phyloP scores from a whole-genome alignment of 257 asterid genomes.

The Plantago elongata region DNA sequence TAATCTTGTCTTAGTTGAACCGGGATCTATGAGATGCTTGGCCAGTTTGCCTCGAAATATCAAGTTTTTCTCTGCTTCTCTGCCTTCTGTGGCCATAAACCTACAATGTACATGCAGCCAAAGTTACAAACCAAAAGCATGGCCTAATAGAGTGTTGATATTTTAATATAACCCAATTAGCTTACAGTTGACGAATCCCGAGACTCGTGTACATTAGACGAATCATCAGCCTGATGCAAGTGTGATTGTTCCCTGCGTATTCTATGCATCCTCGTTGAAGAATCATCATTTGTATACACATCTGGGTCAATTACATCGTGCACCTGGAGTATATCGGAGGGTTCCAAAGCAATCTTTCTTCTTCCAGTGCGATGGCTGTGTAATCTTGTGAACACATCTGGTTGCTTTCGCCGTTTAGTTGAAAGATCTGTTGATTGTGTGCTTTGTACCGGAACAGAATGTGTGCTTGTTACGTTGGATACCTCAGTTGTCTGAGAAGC shows the following conservation, averaged over 20 bases:
- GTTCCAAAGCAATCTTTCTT: constrained; percentile 25
- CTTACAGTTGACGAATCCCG: constrained; percentile 45
- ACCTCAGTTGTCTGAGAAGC: constrained; percentile 52
- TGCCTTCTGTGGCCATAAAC: constrained; percentile 25
- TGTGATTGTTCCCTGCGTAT: constrained; percentile 26
- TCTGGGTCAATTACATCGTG: constrained; percentile 27
- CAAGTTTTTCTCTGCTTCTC: constrained; percentile 34
- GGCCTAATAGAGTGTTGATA: background rate
- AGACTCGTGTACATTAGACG: constrained; percentile 16
- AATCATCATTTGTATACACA: constrained; percentile 30
- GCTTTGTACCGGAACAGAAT: constrained; percentile 50
- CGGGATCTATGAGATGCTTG: constrained; percentile 48
- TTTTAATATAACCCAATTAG: background rate
- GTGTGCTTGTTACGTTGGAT: constrained; percentile 45
- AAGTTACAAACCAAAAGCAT: background rate
- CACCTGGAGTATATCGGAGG: background rate
- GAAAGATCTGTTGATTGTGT: constrained; percentile 33
- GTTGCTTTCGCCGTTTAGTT: constrained; percentile 44
- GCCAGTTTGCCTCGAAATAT: constrained; percentile 32
- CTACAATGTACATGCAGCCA: constrained; percentile 26
- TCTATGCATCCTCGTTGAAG: constrained; percentile 11
- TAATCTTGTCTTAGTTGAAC: constrained; percentile 48
- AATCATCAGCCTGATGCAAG: constrained; percentile 31
- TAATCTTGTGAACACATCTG: constrained; percentile 39
- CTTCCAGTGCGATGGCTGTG: constrained; percentile 31